Evolutionary conservation across 495 filamentous ascomycete genomes (phyloP), one percentile per base, ranked within the genome.

Genomic region (Hypoxylon intermedium): DNA sequence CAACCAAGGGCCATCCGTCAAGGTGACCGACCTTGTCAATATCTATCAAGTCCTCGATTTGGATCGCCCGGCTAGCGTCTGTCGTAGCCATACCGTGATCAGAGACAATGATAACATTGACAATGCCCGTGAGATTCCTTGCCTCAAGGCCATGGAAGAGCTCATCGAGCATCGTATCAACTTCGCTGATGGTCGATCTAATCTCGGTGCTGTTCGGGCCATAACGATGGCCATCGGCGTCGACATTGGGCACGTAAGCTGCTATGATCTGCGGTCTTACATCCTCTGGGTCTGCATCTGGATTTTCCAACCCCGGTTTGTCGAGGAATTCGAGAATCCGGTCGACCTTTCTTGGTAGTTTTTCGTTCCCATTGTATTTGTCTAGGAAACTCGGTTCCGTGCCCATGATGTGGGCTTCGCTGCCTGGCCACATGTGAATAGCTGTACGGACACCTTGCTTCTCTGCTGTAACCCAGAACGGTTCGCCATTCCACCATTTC

Each of bases 21-120:
- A 88, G 89, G 63, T 93, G 92, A 53, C 87, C 87, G 18, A 96
- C 85, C 46, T 89, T 80, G 38, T 72, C 72, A 0, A 88, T 75
- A 63, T 96, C 89, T 24, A 98, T 81, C 2, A 96, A 66, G 68
- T 97, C 92, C 58, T 99, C 94, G n/a, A 98, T 76, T 70, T 98
- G 94, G 19, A 99, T 83, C 33, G 97, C 76, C n/a, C 93, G 85
- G 13, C 85, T 80, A 0, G 81, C 84, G 30, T 90, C 87, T 0
- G 94, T 97, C 1, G 90, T 93, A 3, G 93, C 93, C 94, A 99
- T 99, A 16, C 94, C 94, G 66, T 99, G 94, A 72, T 99, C 94
- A 9, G 91, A 96, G 12, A 99, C 93, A n/a, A 99, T 83, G 28
- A 99, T 85, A n/a, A 99, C 82, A 61, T 99, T 99, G 66, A 97